phyloP scores from a whole-genome alignment of 108 stramenopile genomes.

The Cylindrotheca closterium region DNA sequence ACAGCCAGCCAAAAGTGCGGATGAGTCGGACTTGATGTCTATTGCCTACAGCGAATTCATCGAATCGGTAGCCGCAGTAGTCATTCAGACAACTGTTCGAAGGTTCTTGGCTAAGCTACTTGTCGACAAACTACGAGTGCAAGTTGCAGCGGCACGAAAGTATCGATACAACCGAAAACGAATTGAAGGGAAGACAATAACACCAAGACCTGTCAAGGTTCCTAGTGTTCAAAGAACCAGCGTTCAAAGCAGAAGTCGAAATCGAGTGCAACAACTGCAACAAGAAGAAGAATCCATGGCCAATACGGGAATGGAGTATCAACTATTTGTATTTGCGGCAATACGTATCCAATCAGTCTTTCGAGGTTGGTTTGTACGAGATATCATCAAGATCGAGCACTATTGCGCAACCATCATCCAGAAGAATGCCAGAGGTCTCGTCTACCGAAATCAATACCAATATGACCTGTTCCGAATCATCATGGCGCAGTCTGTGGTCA shows the following conservation, averaged over 20 bases:
- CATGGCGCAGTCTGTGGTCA: constrained; percentile 46
- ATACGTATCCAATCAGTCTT: constrained; percentile 70
- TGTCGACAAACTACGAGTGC: constrained; percentile 13
- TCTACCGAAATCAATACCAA: constrained; percentile 32
- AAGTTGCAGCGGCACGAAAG: not conserved
- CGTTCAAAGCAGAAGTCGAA: not conserved
- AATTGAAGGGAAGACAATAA: too few relatives aligned
- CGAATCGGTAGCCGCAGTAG: constrained; percentile 74
- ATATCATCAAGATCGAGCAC: constrained; percentile 62
- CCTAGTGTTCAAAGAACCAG: not conserved
- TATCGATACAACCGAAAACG: not conserved
- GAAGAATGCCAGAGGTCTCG: constrained; percentile 41
- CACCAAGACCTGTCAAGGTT: too few relatives aligned
- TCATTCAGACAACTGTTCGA: constrained; percentile 74
- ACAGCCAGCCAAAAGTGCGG: too few relatives aligned
- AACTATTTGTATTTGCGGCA: constrained; percentile 56
- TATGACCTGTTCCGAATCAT: constrained; percentile 53
- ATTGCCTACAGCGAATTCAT: constrained; percentile 50
- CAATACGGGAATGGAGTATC: not conserved
- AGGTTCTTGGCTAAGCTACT: constrained; percentile 56
- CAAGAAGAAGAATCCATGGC: not conserved
- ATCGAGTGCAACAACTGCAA: not conserved
- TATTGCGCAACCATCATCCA: constrained; percentile 76
- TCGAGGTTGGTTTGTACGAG: constrained; percentile 84
- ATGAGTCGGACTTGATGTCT: constrained; percentile 14